These are phyloP conservation scores for Aspergillus sp. DNA, from an alignment of 2,329 filamentous ascomycete genomes.

Conservation along the genomic window DNA sequence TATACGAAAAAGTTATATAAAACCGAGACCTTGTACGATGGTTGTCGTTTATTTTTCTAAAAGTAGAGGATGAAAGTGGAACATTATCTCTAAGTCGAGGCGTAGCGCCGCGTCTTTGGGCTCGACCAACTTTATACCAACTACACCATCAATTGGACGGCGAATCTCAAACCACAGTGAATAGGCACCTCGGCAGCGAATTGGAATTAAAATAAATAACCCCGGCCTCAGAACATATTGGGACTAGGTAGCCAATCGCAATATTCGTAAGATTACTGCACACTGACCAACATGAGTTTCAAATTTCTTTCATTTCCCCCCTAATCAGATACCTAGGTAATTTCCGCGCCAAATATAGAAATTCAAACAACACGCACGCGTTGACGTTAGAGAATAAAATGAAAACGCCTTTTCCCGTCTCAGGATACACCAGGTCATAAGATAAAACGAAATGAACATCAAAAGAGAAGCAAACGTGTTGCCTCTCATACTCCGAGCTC, in stretches of 20 bases:
- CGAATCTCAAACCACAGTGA: too few relatives aligned
- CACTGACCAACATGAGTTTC: neutral
- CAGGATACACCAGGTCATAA: constrained; percentile 19
- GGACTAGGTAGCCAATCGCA: too few relatives aligned
- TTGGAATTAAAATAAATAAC: too few relatives aligned
- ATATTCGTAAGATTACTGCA: neutral
- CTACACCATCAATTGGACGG: too few relatives aligned
- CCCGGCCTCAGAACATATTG: too few relatives aligned
- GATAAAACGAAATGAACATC: constrained; percentile 13
- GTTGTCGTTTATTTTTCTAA: too few relatives aligned
- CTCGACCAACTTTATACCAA: neutral
- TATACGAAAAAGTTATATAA: too few relatives aligned
- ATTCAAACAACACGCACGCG: neutral
- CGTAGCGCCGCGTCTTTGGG: neutral
- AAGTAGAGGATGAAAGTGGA: neutral
- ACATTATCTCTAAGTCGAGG: neutral
- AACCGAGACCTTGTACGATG: too few relatives aligned
- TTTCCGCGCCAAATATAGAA: constrained; percentile 7
- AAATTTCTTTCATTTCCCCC: neutral
- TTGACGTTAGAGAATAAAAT: constrained; percentile 2
- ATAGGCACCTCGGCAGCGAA: too few relatives aligned
- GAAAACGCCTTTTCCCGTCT: constrained; percentile 19
- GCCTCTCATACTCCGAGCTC: constrained; percentile 26
- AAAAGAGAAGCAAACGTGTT: constrained; percentile 10
- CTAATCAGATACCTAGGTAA: constrained; percentile 1